Evolutionary conservation across 2,329 filamentous ascomycete species (phyloP), one percentile per base, ranked within the genome.

Genomic region (Colletotrichum spaethianum): DNA sequence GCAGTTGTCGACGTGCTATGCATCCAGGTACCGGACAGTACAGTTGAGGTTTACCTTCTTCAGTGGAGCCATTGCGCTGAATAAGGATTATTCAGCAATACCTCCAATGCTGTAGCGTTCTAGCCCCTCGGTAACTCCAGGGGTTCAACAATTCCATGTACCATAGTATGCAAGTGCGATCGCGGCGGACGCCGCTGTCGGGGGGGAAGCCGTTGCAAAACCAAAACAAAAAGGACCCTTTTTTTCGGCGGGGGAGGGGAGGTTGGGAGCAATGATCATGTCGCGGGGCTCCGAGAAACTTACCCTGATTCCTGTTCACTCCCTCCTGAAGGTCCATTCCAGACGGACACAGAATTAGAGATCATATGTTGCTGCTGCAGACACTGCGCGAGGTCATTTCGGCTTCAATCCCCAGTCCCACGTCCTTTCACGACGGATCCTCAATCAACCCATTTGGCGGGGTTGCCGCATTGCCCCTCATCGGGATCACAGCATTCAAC

Each of bases 81-180:
- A 1, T 4, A 7, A 18, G 16, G 31, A 61, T 61, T 61, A 46
- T 44, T 36, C 28, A 46, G 53, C 40, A 9, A 11, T 16, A 11
- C 23, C 16, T 57, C 16, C n/a, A 3, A 16, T 31, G 20, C 50
- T 53, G 50, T n/a, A 60, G 53, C 31, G 23, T 33, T 53, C 36
- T 9, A 33, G 63, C 63, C 55, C 44, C 44, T 4, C 33, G 31
- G 16, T 53, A 18, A 16, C 26, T 12, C 18, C 14, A 36, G 26
- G 38, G 28, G 9, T 59, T 20, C 23, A 63, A 44, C 44, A 40
- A 20, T 6, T 5, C 6, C 23, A 48, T 28, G n/a, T n/a, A n/a
- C 52, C 52, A 59, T n/a, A n/a, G 40, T 40, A 59, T 66, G 53
- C 63, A 66, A 55, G 63, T 26, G 59, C 46, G 44, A 70, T 59